Base-by-base conservation (phyloP, 2,329 filamentous ascomycete genomes). In the Trichoderma simmonsii region DNA sequence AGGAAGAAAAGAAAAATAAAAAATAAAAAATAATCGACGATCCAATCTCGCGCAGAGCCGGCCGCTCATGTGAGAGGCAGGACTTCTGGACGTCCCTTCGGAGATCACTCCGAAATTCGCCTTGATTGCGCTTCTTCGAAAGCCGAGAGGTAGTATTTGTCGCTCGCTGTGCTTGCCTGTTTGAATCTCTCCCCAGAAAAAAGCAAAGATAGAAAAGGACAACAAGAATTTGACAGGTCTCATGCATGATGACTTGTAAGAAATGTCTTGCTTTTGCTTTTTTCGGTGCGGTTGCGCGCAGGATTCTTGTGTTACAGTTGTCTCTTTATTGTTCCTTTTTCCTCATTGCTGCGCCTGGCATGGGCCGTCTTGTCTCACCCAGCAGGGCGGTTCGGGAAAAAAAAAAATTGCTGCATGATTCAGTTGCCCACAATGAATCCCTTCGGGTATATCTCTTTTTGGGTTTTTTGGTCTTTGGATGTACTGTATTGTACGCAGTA, bases 1-100 rank as follows among this genome's bases (percentile, higher is more conserved):
- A 61, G 56, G 6, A 32, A 59, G 30, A 59, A 32, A n/a, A 30
- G 11, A 59, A n/a, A 28, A 66, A 66, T 15, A 18, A 39, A 51
- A 24, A 65, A 65, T 32, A 21, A 36, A 56, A 30, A 21, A 59
- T 57, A 24, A 69, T 63, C 59, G 71, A 43, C 71, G 70, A 68
- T 72, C 63, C 61, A 54, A 70, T 71, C 69, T 71, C 71, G 54
- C 64, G 71, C 71, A 72, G 65, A 68, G 36, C 11, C 43, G 28
- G 57, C 4, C 26, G 71, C 71, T 72, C 71, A 72, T 72, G 71
- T 72, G 71, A 71, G 69, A 34, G 32, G 51, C n/a, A 24, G 9
- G 56, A 32, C 28, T 32, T 32, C 32, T 39, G 30, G 18, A 14
- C 4, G 6, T n/a, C 59, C 34, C 63, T 18, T 51, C 59, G 59